Evolutionary conservation across 805 yeast species (phyloP).

Genomic region (Metschnikowia gruessii): DNA sequence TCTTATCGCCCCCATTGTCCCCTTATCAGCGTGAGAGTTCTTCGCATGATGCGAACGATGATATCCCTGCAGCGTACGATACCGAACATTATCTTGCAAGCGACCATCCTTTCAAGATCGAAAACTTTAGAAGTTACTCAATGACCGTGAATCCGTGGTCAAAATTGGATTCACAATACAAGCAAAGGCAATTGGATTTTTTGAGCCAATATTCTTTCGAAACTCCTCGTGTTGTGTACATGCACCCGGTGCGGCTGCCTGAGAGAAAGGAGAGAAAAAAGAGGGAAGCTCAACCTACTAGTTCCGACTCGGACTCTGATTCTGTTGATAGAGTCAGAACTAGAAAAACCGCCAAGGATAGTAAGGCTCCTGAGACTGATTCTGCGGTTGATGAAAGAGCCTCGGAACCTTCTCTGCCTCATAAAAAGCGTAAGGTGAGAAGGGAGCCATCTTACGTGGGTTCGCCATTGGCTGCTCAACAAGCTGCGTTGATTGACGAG

Average conservation of each 20-base stretch:
- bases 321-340: slow-evolving; percentile 54
- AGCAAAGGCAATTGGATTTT: slow-evolving; percentile 48
- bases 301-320: slow-evolving; percentile 36
- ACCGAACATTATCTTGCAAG: slow-evolving; percentile 21
- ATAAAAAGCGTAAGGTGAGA: slow-evolving; percentile 42
- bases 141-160: slow-evolving; percentile 54
- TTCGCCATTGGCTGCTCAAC: slow-evolving; percentile 40
- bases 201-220: slow-evolving; percentile 46
- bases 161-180: slow-evolving; percentile 44
- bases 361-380: slow-evolving; percentile 7
- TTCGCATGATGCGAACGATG: slow-evolving; percentile 14
- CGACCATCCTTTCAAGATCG: slow-evolving; percentile 44
- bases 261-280: slow-evolving; percentile 21
- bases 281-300: slow-evolving; percentile 17
- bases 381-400: slow-evolving; percentile 17
- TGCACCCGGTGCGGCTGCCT: slow-evolving; percentile 9
- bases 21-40: slow-evolving; percentile 20
- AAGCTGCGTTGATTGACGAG: slow-evolving; percentile 60
- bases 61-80: slow-evolving; percentile 3
- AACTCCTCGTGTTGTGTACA: slow-evolving; percentile 6
- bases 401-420: slow-evolving; percentile 25
- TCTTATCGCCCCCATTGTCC: slow-evolving; percentile 30
- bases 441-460: slow-evolving; percentile 28
- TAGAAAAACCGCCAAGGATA: slow-evolving; percentile 50
- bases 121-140: slow-evolving; percentile 43